A percentile compares a stretch with the other conserved stretches of the same genome.
Evolutionary conservation across 2,329 filamentous ascomycete species (phyloP).

Genomic region (Zalaria obscura): DNA sequence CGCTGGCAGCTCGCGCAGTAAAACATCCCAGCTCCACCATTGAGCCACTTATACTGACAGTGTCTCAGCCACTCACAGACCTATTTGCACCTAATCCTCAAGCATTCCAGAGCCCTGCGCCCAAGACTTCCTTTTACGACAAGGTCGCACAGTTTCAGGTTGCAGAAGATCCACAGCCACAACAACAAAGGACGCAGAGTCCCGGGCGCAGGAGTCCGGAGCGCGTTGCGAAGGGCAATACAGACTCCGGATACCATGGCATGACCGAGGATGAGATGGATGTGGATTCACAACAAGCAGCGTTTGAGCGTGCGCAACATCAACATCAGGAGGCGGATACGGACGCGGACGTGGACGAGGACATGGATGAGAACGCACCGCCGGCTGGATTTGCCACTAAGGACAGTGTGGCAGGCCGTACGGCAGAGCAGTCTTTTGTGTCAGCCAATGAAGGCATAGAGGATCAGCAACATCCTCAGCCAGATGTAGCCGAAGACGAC

Average conservation of each 20-base stretch:
- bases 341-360: slow-evolving; percentile 1
- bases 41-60: slow-evolving; percentile 43
- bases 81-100: slow-evolving; percentile 31
- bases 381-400: slow-evolving; percentile 2
- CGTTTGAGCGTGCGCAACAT: background rate
- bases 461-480: slow-evolving; percentile 12
- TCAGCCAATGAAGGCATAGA: slow-evolving; percentile 30
- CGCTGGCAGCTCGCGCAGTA: slow-evolving; percentile 49
- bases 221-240: slow-evolving; percentile 20
- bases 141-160: slow-evolving; percentile 46
- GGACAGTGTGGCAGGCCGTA: slow-evolving; percentile 1
- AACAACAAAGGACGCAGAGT: slow-evolving; percentile 9
- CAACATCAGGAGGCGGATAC: background rate
- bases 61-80: slow-evolving; percentile 30
- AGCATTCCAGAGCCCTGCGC: slow-evolving; percentile 15
- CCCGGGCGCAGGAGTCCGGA: slow-evolving; percentile 19
- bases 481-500: slow-evolving; percentile 17
- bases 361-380: slow-evolving; percentile 3
- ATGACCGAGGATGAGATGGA: slow-evolving; percentile 43
- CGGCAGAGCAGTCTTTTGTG: slow-evolving; percentile 27
- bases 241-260: slow-evolving; percentile 60
- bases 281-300: slow-evolving; percentile 10
- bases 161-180: slow-evolving; percentile 37
- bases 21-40: slow-evolving; percentile 43
- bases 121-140: slow-evolving; percentile 33